A percentile compares a stretch with the other conserved stretches of the same genome.
Conservation (phyloP, 139 green algal species). For the Coelastrella sp. region DNA sequence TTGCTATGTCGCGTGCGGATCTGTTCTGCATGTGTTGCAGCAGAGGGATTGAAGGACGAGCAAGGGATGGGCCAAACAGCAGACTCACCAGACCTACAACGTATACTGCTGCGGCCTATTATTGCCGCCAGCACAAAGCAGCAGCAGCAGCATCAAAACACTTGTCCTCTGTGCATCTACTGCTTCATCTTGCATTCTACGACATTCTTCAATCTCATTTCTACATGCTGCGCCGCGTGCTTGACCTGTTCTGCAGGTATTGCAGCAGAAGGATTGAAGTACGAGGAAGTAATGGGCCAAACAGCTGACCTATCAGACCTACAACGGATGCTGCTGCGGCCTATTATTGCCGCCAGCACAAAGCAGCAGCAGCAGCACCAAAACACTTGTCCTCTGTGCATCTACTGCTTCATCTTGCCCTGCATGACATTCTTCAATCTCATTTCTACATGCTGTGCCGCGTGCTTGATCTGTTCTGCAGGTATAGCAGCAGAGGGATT, state of each 20-base stretch:
- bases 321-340: conserved; percentile 87
- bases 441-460: too few species aligned
- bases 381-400: too few species aligned
- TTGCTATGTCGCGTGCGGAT: background rate
- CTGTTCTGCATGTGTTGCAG: conserved; percentile 75
- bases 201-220: background rate
- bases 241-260: conserved; percentile 65
- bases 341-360: too few species aligned
- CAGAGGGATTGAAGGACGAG: conserved; percentile 90
- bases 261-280: conserved; percentile 90
- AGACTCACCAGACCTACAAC: too few species aligned
- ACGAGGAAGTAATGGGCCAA: conserved; percentile 93
- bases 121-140: too few species aligned
- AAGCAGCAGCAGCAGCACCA: too few species aligned
- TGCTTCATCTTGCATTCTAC: background rate
- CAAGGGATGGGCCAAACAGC: conserved; percentile 84
- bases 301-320: conserved; percentile 93
- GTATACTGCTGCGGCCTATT: too few species aligned
- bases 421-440: background rate
- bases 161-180: too few species aligned
- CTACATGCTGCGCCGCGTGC: background rate
- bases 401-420: background rate
- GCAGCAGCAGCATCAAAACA: too few species aligned
- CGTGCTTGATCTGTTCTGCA: background rate
- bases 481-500: conserved; percentile 93